Conservation (phyloP, 1,139 yeast genomes). For the Lodderomyces parapsilosis region DNA sequence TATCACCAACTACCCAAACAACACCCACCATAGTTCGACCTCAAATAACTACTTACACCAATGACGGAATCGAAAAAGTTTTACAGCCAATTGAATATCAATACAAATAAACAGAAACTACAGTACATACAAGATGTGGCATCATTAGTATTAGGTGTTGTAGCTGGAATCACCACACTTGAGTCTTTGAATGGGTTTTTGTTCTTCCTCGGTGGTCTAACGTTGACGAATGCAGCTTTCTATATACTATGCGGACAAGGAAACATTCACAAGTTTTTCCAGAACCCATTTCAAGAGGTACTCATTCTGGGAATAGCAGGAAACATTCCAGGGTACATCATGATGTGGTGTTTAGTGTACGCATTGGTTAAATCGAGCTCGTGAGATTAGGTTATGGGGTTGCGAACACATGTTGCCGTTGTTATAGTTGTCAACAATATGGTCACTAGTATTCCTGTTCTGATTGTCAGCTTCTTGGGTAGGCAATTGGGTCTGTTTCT, state of each 20-base stretch:
- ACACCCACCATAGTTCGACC: background rate
- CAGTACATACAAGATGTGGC: conserved; percentile 63
- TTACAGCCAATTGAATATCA: conserved; percentile 25
- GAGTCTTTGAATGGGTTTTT: conserved; percentile 64
- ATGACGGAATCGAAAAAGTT: background rate
- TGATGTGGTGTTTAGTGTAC: conserved; percentile 84
- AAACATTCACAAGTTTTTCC: conserved; percentile 47
- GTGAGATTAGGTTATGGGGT: background rate
- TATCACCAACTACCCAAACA: too few relatives aligned
- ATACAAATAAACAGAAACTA: conserved; percentile 39
- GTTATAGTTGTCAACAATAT: background rate
- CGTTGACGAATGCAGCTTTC: conserved; percentile 43
- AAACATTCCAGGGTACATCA: conserved; percentile 66
- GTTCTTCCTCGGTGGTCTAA: conserved; percentile 53
- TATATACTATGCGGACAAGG: conserved; percentile 42
- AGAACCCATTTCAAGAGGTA: conserved; percentile 54
- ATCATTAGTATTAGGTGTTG: conserved; percentile 64
- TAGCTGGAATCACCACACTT: conserved; percentile 69
- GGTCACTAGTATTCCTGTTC: background rate
- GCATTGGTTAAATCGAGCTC: conserved; percentile 49
- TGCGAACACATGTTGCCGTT: background rate
- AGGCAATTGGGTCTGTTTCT: background rate
- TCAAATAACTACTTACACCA: background rate
- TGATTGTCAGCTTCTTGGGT: background rate
- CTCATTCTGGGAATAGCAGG: conserved; percentile 55